Evolutionary conservation across 139 green algal species (phyloP).

Genomic region (Edaphochlamys debaryana): DNA sequence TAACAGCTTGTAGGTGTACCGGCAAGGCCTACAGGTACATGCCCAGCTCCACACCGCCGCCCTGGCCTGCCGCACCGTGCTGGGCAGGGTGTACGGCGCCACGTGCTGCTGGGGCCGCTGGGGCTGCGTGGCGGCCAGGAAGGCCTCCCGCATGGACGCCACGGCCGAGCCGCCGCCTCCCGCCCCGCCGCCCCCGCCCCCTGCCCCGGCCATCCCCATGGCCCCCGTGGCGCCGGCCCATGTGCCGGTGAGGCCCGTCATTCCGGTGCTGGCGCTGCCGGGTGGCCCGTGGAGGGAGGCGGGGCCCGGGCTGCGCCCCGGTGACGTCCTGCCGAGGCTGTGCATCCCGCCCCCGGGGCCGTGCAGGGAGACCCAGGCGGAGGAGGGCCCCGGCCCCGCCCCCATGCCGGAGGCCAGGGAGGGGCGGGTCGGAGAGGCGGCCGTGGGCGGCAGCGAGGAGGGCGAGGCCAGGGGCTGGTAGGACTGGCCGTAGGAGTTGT

Average conservation of each 20-base stretch:
- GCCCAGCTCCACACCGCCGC: too few species aligned
- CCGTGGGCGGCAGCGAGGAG: background rate
- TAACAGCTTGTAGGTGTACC: too few species aligned
- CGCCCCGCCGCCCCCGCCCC: background rate
- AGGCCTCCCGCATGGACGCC: conserved; percentile 24
- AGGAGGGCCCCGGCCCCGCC: background rate
- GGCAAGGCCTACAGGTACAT: too few species aligned
- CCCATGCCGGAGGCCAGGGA: background rate
- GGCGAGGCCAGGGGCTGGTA: background rate
- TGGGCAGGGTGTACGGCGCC: conserved; percentile 11
- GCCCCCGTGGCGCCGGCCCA: background rate
- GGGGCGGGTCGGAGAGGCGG: background rate
- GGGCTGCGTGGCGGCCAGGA: conserved; percentile 20
- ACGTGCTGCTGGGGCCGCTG: conserved; percentile 21
- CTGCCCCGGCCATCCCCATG: background rate
- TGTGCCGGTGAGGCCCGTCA: too few species aligned
- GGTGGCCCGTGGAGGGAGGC: background rate
- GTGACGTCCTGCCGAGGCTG: background rate
- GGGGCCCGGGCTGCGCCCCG: background rate
- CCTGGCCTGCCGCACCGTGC: background rate
- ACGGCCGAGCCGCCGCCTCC: background rate
- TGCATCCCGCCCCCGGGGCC: too few species aligned
- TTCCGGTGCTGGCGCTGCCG: background rate
- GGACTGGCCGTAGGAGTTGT: background rate
- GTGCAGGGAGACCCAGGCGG: too few species aligned